Evolutionary conservation across 2,329 filamentous ascomycete species (phyloP), one percentile per base, ranked within the genome.

Genomic region (Neonectria ditissima): DNA sequence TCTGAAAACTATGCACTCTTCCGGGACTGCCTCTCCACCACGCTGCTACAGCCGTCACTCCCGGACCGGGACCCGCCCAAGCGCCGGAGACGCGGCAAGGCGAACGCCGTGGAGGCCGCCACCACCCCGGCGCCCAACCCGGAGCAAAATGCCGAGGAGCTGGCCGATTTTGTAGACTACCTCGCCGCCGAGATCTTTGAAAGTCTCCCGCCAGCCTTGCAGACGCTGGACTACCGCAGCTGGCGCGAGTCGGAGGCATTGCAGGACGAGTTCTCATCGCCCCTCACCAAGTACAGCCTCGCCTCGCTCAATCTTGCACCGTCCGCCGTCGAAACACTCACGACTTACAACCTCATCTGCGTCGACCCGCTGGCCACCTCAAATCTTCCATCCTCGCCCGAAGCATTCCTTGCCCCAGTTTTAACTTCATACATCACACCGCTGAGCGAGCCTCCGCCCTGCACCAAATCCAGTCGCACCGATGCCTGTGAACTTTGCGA

Each of bases 91-190:
- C 72, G 74, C 56, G 66, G 67, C 45, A 75, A 73, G 59, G 57
- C 59, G 47, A 55, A 54, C 37, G 44, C 65, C 20, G 55, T 51
- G 18, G 62, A 69, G 32, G 20, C 64, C 44, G 34, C 63, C 44
- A 55, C 60, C 61, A 61, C 63, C 24, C 64, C 65, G 56, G 59
- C 34, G 9, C 58, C 62, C 26, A 62, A 69, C 26, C 56, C 68
- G 59, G 59, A 59, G 59, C 63, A 59, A 43, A 74, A 87, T 69
- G 87, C 86, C 5, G 90, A 91, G 69, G 92, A 94, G 58, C 79
- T 96, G 22, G 87, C 88, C 26, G 93, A 97, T 1, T 97, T 97
- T 78, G 89, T 92, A 57, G 89, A 94, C 81, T 96, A 94, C 77
- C 85, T 96, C 30, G 89, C 92, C 24, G 79, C 81, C 51, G 86